These are phyloP conservation scores for Osmanthus fragrans DNA, from an alignment of 257 asterid genomes.

Conservation along the genomic window DNA sequence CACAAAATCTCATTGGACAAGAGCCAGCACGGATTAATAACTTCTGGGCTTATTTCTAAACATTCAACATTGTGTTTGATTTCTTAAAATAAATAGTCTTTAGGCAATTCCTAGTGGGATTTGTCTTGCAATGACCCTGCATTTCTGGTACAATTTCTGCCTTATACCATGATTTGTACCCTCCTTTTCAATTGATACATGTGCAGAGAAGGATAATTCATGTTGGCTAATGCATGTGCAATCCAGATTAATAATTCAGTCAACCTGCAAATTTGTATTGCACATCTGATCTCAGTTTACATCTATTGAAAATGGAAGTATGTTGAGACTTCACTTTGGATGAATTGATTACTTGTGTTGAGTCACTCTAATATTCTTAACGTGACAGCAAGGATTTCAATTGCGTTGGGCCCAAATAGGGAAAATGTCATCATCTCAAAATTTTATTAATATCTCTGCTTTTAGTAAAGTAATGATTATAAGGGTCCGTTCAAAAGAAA, in stretches of 20 bases:
- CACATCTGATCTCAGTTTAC: not conserved
- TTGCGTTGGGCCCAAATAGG: constrained; percentile 23
- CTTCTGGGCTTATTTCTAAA: not conserved
- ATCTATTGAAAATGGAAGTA: not conserved
- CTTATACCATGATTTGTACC: not conserved
- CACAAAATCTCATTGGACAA: not conserved
- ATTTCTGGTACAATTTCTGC: not conserved
- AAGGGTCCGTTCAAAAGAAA: constrained; percentile 37
- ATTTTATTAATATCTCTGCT: constrained; percentile 22
- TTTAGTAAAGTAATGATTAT: constrained; percentile 34
- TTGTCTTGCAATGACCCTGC: not conserved
- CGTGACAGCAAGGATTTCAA: too few relatives aligned
- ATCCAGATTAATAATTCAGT: too few relatives aligned
- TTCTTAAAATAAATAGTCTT: too few relatives aligned
- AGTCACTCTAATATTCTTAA: not conserved
- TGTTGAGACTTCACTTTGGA: not conserved
- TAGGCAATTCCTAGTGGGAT: too few relatives aligned
- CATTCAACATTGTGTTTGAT: not conserved
- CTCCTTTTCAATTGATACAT: too few relatives aligned
- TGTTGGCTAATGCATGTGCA: too few relatives aligned
- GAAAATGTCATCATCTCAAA: constrained; percentile 16
- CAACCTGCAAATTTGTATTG: too few relatives aligned
- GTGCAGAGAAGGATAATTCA: too few relatives aligned
- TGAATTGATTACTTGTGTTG: too few relatives aligned
- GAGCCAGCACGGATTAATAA: too few relatives aligned